Conservation (phyloP, 1,284 basidiomycete species). For the Trichosporon sp. region DNA sequence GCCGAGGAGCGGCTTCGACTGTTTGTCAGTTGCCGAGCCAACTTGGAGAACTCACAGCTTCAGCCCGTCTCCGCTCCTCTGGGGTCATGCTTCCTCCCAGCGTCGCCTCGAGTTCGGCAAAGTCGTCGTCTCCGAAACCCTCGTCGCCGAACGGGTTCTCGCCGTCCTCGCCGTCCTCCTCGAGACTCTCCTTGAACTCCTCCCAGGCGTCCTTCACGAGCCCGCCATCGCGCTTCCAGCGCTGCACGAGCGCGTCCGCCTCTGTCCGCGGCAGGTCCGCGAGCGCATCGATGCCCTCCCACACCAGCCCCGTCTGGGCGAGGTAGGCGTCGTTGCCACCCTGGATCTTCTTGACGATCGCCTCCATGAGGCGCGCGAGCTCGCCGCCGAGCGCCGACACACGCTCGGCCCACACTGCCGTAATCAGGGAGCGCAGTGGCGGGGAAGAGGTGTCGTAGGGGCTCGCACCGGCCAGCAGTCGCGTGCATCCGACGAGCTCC, state of each 20-base stretch:
- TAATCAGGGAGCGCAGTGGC: not conserved
- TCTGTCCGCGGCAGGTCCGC: slow-evolving; percentile 27
- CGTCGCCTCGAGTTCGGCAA: slow-evolving; percentile 33
- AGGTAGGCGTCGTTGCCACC: slow-evolving; percentile 31
- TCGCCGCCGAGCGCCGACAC: slow-evolving; percentile 25
- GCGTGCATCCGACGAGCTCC: not conserved
- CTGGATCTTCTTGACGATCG: slow-evolving; percentile 18
- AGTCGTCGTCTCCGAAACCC: slow-evolving; percentile 29
- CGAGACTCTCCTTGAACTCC: slow-evolving; percentile 44
- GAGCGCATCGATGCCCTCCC: slow-evolving; percentile 36
- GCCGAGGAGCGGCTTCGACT: slow-evolving; percentile 39
- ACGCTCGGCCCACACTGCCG: slow-evolving; percentile 35
- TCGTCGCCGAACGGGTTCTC: slow-evolving; percentile 19
- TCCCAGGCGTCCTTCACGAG: slow-evolving; percentile 43
- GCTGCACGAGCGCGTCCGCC: slow-evolving; percentile 25
- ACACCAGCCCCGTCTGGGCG: slow-evolving; percentile 39
- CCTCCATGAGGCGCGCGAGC: slow-evolving; percentile 25
- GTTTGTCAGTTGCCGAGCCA: not conserved
- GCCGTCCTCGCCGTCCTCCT: slow-evolving; percentile 25
- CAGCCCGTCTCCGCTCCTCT: slow-evolving; percentile 28
- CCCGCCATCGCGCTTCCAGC: slow-evolving; percentile 33
- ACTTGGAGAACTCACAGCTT: slow-evolving; percentile 32
- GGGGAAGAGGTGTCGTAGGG: not conserved
- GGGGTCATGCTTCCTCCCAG: slow-evolving; percentile 27
- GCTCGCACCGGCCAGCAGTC: not conserved